Conservation (phyloP, 2,329 filamentous ascomycete genomes). For the Aspergillus aculeatinus region DNA sequence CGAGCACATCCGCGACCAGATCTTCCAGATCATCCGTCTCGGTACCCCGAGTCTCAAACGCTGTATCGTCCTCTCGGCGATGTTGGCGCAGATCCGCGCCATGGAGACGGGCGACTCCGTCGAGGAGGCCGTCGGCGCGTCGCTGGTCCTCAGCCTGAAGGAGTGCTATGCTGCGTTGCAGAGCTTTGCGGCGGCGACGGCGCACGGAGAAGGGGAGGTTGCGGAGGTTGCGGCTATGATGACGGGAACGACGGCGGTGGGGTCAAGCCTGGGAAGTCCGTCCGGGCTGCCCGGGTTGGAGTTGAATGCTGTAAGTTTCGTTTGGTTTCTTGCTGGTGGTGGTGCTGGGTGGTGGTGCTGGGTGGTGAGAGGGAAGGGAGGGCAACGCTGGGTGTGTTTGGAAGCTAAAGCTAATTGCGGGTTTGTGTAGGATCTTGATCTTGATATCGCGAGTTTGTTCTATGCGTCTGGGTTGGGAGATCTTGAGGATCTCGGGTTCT, state of each 20-base stretch:
- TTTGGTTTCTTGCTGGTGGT: too few relatives aligned
- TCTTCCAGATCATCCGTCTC: conserved; percentile 20
- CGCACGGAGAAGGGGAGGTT: neutral
- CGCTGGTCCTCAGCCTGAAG: conserved; percentile 1
- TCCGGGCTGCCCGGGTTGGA: neutral
- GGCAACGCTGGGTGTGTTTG: neutral
- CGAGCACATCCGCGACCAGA: conserved; percentile 20
- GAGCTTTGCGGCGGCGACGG: neutral
- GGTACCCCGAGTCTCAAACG: conserved; percentile 22
- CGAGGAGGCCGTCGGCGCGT: neutral
- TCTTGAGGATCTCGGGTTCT: neutral
- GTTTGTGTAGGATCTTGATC: neutral
- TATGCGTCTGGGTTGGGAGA: neutral
- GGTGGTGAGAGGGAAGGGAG: too few relatives aligned
- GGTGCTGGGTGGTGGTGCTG: too few relatives aligned
- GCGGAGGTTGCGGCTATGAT: too few relatives aligned
- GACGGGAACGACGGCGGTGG: neutral
- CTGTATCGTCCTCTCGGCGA: conserved; percentile 14
- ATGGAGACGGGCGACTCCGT: conserved; percentile 11
- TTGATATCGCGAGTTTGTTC: neutral
- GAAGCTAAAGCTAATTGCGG: neutral
- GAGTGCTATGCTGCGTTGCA: conserved; percentile 6
- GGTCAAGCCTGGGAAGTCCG: neutral
- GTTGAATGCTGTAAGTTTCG: neutral
- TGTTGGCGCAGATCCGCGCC: conserved; percentile 20